phyloP scores from a whole-genome alignment of 495 filamentous ascomycete species.

The Parmelia sp. region DNA sequence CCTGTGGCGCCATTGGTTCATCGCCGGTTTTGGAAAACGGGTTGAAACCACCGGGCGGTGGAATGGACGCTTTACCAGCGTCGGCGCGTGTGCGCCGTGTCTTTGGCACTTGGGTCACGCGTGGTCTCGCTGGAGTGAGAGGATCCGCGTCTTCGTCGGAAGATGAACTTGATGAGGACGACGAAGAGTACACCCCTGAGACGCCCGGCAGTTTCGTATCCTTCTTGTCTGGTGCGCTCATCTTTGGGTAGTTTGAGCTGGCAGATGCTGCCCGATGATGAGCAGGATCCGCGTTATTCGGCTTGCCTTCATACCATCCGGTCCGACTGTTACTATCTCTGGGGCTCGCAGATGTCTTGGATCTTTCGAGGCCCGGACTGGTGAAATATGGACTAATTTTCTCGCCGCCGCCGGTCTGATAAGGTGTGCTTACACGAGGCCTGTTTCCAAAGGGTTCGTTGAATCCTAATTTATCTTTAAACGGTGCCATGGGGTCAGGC shows the following conservation, averaged over 20 bases:
- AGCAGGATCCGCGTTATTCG: constrained; percentile 8
- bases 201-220: neutral
- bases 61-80: constrained; percentile 15
- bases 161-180: constrained; percentile 25
- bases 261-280: constrained; percentile 21
- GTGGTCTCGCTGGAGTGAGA: constrained; percentile 7
- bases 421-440: constrained; percentile 59
- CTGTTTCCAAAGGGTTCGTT: constrained; percentile 27
- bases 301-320: constrained; percentile 18
- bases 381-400: constrained; percentile 47
- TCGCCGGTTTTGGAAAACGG: constrained; percentile 19
- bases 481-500: constrained; percentile 16
- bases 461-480: constrained; percentile 12
- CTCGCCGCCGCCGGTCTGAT: constrained; percentile 63
- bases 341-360: constrained; percentile 43
- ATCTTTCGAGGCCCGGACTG: constrained; percentile 40
- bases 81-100: constrained; percentile 12
- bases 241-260: constrained; percentile 16
- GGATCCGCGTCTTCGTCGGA: constrained; percentile 21
- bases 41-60: constrained; percentile 16
- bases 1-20: constrained; percentile 21
- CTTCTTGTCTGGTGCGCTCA: constrained; percentile 14
- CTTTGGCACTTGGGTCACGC: constrained; percentile 14
- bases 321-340: constrained; percentile 29
- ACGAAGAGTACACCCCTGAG: constrained; percentile 21